Base-by-base conservation (phyloP, 2,329 filamentous ascomycete genomes). In the Amylocarpus encephaloides region DNA sequence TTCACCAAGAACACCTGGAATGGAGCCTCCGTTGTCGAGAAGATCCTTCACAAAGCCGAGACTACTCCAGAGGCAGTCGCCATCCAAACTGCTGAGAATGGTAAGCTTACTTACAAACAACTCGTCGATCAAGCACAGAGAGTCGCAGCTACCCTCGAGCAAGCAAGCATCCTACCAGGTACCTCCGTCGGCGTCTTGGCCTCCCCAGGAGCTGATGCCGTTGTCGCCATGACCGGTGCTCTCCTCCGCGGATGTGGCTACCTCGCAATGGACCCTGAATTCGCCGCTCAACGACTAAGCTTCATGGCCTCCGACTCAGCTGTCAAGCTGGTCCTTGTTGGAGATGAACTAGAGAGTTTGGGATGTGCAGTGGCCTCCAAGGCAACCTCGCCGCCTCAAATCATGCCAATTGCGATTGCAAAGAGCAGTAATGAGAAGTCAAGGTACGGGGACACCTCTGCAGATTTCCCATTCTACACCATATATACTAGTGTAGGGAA, bases 381-480 rank as follows among this genome's bases (percentile, higher is more conserved):
- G 41, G 30, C 41, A 30, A 43, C 41, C 18, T 43, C 41, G 10
- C 41, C 41, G 32, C 41, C 41, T 13, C 41, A 43, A 15, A 26
- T 43, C 11, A 30, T 43, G 41, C 41, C 41, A 30, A 43, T 43
- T 43, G 41, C 41, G 6, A 26, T 43, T 43, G 41, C 41, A 15
- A 43, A 43, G 41, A 43, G 41, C 30, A 15, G 41, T 18, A 43
- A 43, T 22, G 41, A 43, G 41, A 43, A 43, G 29, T 30, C 41
- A 43, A 43, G 41, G 41, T 43, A 43, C 41, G 41, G 41, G 41
- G 41, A 43, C 41, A 43, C 41, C 29, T 43, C 41, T 32, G 22
- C 41, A 43, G 41, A 43, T 43, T 19, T 30, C 41, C 41, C 41
- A 13, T 43, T 43, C 41, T 43, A 43, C 30, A 43, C 41, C 19